phyloP scores from a whole-genome alignment of 768 basidiomycete species.

The Trametes coccinea region DNA sequence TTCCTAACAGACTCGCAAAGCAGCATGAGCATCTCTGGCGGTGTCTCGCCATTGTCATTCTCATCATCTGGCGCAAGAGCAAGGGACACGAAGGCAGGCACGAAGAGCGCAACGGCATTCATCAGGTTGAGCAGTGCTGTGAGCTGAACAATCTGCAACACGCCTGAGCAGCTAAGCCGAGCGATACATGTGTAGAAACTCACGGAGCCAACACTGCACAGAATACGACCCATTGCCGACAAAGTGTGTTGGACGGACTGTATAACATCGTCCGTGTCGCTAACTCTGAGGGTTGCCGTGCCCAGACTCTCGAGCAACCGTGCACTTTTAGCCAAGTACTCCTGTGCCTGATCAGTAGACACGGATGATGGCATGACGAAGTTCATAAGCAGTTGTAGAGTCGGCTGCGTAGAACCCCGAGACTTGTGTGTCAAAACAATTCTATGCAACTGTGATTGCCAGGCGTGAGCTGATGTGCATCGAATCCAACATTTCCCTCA shows the following conservation, averaged over 20 bases:
- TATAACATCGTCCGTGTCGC: conserved; percentile 17
- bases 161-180: not conserved
- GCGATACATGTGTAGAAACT: conserved; percentile 38
- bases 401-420: conserved; percentile 39
- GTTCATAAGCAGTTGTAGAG: conserved; percentile 55
- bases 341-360: conserved; percentile 26
- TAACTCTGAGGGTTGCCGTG: conserved; percentile 11
- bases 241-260: conserved; percentile 21
- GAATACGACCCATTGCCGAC: conserved; percentile 25
- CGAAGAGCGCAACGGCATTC: conserved; percentile 45
- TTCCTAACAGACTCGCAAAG: conserved; percentile 45
- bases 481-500: conserved; percentile 31
- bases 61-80: conserved; percentile 9
- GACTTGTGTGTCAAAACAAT: conserved; percentile 60
- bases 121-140: conserved; percentile 56
- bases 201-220: conserved; percentile 20
- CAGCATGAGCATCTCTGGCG: conserved; percentile 40
- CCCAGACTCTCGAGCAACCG: conserved; percentile 49
- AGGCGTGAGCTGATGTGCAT: not conserved
- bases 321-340: conserved; percentile 46
- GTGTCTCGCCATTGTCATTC: conserved; percentile 25
- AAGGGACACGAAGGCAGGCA: conserved; percentile 31
- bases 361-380: conserved; percentile 31
- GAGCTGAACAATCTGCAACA: conserved; percentile 44
- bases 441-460: conserved; percentile 49